phyloP scores from a whole-genome alignment of 805 yeast genomes.

The Kockiozyma suomiensis region DNA sequence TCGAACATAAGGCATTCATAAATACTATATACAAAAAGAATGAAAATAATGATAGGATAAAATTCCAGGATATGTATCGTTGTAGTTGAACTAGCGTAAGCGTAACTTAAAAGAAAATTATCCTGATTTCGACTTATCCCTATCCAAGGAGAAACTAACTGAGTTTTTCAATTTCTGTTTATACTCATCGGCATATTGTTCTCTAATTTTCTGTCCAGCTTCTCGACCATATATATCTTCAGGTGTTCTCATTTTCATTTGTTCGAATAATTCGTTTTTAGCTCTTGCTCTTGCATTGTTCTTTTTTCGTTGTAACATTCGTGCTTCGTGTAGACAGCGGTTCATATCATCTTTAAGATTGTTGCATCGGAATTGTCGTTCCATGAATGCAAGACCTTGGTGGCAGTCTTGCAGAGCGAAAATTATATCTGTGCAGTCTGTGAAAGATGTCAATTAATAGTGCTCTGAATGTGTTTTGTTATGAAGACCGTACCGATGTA shows the following conservation, averaged over 20 bases:
- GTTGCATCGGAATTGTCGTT: slow-evolving; percentile 83
- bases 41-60: neutral
- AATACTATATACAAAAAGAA: too few species aligned
- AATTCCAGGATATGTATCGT: too few species aligned
- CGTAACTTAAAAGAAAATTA: too few species aligned
- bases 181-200: neutral
- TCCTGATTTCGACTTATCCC: too few species aligned
- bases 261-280: neutral
- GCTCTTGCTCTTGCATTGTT: slow-evolving; percentile 55
- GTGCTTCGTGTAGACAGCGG: slow-evolving; percentile 76
- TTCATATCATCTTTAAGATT: slow-evolving; percentile 77
- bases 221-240: neutral
- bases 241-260: neutral
- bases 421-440: slow-evolving; percentile 77
- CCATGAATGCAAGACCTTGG: slow-evolving; percentile 62
- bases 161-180: neutral
- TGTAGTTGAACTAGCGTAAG: too few species aligned
- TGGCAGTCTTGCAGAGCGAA: slow-evolving; percentile 91
- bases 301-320: slow-evolving; percentile 64
- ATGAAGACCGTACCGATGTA: slow-evolving; percentile 26
- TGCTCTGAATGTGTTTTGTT: neutral
- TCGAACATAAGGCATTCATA: neutral
- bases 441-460: neutral
- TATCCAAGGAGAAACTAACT: neutral
- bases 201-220: neutral